phyloP scores from a whole-genome alignment of 108 stramenopile genomes.

The Hondaea fermentalgiana region DNA sequence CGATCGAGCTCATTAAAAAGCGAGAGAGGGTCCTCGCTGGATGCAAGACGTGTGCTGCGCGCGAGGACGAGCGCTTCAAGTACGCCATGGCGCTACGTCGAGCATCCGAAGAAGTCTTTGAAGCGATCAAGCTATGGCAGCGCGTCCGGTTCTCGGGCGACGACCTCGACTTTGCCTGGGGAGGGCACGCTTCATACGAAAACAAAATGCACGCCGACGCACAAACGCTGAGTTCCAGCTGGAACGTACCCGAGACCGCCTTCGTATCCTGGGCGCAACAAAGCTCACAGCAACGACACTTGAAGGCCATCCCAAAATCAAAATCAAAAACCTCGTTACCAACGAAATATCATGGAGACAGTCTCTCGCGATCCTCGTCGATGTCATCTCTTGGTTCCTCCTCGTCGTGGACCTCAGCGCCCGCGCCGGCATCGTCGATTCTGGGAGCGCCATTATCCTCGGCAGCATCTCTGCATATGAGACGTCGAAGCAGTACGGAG shows the following conservation, averaged over 20 bases:
- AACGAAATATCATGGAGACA: not conserved
- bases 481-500: too few species aligned
- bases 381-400: too few species aligned
- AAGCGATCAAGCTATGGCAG: not conserved
- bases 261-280: not conserved
- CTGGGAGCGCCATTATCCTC: too few species aligned
- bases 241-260: not conserved
- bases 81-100: not conserved
- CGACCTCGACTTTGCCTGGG: not conserved
- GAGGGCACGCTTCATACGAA: not conserved
- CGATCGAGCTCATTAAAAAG: not conserved
- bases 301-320: not conserved
- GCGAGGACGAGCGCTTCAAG: not conserved
- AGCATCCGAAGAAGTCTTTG: not conserved
- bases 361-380: too few species aligned
- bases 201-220: not conserved
- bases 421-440: too few species aligned
- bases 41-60: not conserved
- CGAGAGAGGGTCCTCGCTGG: not conserved
- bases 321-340: not conserved
- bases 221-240: not conserved
- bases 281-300: not conserved
- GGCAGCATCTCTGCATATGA: too few species aligned
- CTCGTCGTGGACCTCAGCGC: too few species aligned
- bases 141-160: not conserved